A percentile compares a stretch with the other conserved stretches of the same genome.
phyloP scores from a whole-genome alignment of 2,329 filamentous ascomycete species.

The Calonectria crousiana region DNA sequence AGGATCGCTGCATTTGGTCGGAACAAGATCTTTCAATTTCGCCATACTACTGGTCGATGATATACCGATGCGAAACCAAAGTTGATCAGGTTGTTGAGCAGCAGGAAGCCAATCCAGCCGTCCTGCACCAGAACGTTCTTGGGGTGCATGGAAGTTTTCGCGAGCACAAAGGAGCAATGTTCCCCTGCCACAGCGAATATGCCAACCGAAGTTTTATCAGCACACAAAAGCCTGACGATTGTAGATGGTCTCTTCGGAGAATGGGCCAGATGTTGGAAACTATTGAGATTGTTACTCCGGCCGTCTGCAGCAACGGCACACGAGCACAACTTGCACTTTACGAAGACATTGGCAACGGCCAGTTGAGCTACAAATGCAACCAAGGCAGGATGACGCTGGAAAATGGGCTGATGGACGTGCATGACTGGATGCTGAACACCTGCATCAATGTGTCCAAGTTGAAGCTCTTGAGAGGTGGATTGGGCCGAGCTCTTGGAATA shows the following conservation, averaged over 20 bases:
- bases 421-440: constrained; percentile 19
- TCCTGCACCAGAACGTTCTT: neutral
- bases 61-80: constrained; percentile 13
- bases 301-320: constrained; percentile 7
- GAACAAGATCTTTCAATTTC: constrained; percentile 2
- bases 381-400: neutral
- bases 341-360: neutral
- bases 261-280: neutral
- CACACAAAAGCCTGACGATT: neutral
- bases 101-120: neutral
- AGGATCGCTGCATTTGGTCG: constrained; percentile 5
- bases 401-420: neutral
- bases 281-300: constrained; percentile 5
- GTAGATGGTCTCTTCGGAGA: neutral
- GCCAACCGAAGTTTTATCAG: neutral
- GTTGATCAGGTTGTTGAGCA: neutral
- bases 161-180: neutral
- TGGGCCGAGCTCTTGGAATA: neutral
- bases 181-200: neutral
- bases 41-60: constrained; percentile 19
- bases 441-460: constrained; percentile 9
- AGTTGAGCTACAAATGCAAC: constrained; percentile 3
- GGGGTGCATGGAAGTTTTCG: neutral
- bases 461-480: neutral
- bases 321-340: constrained; percentile 11